Evolutionary conservation across 768 basidiomycete species (phyloP).

Genomic region (Mycena filopes): DNA sequence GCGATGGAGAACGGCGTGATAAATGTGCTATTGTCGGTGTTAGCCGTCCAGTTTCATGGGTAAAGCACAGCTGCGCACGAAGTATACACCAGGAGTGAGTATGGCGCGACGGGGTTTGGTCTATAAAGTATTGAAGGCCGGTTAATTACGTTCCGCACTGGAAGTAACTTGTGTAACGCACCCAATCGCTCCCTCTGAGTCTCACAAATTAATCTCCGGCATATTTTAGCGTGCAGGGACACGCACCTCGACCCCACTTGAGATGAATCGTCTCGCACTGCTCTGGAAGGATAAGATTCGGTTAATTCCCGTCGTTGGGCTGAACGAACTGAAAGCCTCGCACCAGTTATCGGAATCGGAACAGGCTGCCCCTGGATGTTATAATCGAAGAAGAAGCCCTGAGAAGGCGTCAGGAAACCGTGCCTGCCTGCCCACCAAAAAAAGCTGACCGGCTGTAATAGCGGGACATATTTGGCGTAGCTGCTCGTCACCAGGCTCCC

Average conservation of each 20-base stretch:
- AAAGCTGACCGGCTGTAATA: slow-evolving; percentile 37
- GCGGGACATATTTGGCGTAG: slow-evolving; percentile 32
- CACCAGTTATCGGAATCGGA: slow-evolving; percentile 47
- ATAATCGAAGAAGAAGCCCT: slow-evolving; percentile 54
- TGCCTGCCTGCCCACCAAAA: too few relatives aligned
- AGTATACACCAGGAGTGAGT: slow-evolving; percentile 60
- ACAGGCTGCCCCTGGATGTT: slow-evolving; percentile 40
- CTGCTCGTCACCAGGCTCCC: slow-evolving; percentile 4
- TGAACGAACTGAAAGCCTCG: background rate
- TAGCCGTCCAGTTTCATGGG: background rate
- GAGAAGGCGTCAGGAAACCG: background rate
- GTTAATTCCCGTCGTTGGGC: too few relatives aligned
- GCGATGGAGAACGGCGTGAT: slow-evolving; percentile 55
- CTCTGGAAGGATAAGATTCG: slow-evolving; percentile 32
- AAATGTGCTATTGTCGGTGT: slow-evolving; percentile 45
- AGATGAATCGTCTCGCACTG: slow-evolving; percentile 52
- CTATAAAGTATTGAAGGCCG: slow-evolving; percentile 41
- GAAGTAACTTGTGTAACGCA: background rate
- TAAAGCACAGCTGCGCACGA: slow-evolving; percentile 45
- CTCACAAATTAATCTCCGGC: background rate
- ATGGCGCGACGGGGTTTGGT: slow-evolving; percentile 58
- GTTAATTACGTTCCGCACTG: background rate
- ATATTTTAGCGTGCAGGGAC: too few relatives aligned
- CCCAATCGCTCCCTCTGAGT: slow-evolving; percentile 22
- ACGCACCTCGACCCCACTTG: slow-evolving; percentile 50